A percentile compares a stretch with the other conserved stretches of the same genome.
Evolutionary conservation across 2,329 filamentous ascomycete genomes (phyloP).

Genomic region (Microthyrium microscopicum): DNA sequence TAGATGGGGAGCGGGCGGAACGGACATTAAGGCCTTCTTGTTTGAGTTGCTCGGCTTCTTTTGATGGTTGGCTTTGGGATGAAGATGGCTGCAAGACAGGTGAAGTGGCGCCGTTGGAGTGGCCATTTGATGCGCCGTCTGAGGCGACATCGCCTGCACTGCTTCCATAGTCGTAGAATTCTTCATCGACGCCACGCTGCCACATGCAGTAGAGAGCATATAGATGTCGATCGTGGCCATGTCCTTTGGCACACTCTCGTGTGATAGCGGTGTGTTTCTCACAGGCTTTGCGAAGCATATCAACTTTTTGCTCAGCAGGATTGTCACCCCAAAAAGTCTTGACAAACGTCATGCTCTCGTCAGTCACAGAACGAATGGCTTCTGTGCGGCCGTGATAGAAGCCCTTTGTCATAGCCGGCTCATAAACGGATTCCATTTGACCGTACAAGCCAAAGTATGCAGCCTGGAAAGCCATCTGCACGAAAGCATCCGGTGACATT

Average conservation of each 20-base stretch:
- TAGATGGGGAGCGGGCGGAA: slow-evolving; percentile 11
- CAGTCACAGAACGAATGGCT: slow-evolving; percentile 72
- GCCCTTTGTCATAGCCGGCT: slow-evolving; percentile 94
- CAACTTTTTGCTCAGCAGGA: slow-evolving; percentile 65
- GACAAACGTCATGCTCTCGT: slow-evolving; percentile 74
- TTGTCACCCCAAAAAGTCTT: slow-evolving; percentile 92
- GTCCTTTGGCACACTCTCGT: slow-evolving; percentile 70
- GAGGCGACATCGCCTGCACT: slow-evolving; percentile 7
- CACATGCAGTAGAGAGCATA: slow-evolving; percentile 91
- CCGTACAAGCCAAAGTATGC: slow-evolving; percentile 96
- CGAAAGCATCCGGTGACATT: slow-evolving; percentile 91
- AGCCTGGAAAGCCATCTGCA: slow-evolving; percentile 98
- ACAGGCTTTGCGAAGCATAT: slow-evolving; percentile 68
- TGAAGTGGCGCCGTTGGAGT: slow-evolving; percentile 25
- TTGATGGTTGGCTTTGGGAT: slow-evolving; percentile 33
- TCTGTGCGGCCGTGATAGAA: slow-evolving; percentile 90
- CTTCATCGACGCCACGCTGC: slow-evolving; percentile 75
- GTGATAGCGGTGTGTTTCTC: slow-evolving; percentile 68
- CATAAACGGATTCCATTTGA: slow-evolving; percentile 84
- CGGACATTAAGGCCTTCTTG: no score
- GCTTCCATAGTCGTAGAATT: slow-evolving; percentile 30
- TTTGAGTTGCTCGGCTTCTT: slow-evolving; percentile 34
- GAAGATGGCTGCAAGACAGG: slow-evolving; percentile 28
- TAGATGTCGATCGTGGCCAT: slow-evolving; percentile 82
- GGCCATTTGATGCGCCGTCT: slow-evolving; percentile 26